Percentiles rank a stretch among this genome's conserved stretches.
Conservation (phyloP, 2,329 filamentous ascomycete species). For the Camillea tinctor region DNA sequence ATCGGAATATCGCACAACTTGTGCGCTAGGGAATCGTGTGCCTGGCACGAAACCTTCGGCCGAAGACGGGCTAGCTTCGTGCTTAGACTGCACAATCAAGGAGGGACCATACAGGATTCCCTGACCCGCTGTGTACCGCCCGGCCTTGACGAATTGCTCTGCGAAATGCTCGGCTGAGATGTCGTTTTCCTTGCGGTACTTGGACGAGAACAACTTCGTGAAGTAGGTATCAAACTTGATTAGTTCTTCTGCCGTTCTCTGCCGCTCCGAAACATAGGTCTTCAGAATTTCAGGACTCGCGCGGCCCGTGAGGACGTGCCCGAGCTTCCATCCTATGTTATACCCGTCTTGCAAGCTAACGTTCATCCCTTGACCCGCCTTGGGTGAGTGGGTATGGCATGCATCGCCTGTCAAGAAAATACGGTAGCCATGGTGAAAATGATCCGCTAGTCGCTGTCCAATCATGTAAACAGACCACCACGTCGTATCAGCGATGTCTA, state of each 20-base stretch:
- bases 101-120: slow-evolving; percentile 54
- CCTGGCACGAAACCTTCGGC: slow-evolving; percentile 46
- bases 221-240: slow-evolving; percentile 60
- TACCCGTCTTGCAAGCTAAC: slow-evolving; percentile 62
- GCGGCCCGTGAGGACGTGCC: slow-evolving; percentile 44
- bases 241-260: slow-evolving; percentile 53
- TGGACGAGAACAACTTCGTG: slow-evolving; percentile 51
- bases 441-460: slow-evolving; percentile 58
- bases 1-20: slow-evolving; percentile 60
- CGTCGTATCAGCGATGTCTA: slow-evolving; percentile 52
- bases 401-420: slow-evolving; percentile 65
- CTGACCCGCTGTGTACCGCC: slow-evolving; percentile 59
- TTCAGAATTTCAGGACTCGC: slow-evolving; percentile 43
- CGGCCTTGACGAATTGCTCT: slow-evolving; percentile 56
- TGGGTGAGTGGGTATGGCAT: slow-evolving; percentile 66
- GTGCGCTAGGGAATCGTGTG: slow-evolving; percentile 57
- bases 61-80: slow-evolving; percentile 34
- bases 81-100: slow-evolving; percentile 38
- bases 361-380: slow-evolving; percentile 65
- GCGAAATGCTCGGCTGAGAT: slow-evolving; percentile 50
- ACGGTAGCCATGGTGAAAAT: slow-evolving; percentile 55
- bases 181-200: slow-evolving; percentile 35
- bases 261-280: slow-evolving; percentile 54
- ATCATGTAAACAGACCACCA: slow-evolving; percentile 68
- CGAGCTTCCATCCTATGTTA: slow-evolving; percentile 62